Evolutionary conservation across 2,329 filamentous ascomycete species (phyloP), one percentile per base, ranked within the genome.

Genomic region (Dryadomyces quercivorus): DNA sequence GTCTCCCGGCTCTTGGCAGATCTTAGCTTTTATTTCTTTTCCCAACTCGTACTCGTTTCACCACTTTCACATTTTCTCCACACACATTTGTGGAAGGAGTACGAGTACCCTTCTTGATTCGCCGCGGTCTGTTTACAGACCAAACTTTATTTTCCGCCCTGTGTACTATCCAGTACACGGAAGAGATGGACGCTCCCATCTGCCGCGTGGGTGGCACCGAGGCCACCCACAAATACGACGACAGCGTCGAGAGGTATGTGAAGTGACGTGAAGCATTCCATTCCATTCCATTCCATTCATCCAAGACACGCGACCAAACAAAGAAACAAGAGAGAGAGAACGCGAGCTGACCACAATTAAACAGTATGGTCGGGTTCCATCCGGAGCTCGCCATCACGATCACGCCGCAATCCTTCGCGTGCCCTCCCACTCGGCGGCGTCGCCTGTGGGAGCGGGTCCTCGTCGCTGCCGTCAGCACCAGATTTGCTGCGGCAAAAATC

Each of bases 361-460:
- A 31, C 45, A 49, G 43, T 18, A 50, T 42, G 36, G 12, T 9
- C 5, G 20, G 36, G 9, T 43, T 31, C 18, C 1, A 20, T 5
- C 36, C n/a, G 1, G 36, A 15, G 42, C 47, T 34, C 15, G 13
- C 38, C n/a, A 40, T 45, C 22, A 57, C 58, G 12, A 60, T 66
- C 49, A 59, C 62, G 10, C 52, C 61, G 15, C 56, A 61, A 20
- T 58, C 56, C 55, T 60, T 67, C 26, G 26, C 26, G 26, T 53
- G 55, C 60, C 2, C 63, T 64, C 1, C 58, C 60, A 0, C 54
- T 2, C 50, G 59, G 6, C 58, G 50, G 16, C 59, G 61, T 2
- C 57, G 60, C 22, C 58, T 65, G 40, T 73, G 67, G 67, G 51
- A 67, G 22, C 65, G 67, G 47, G 60, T 69, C 5, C 44, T 62